Base-by-base conservation (phyloP, 495 filamentous ascomycete genomes). In the Aspergillus sclerotioniger region DNA sequence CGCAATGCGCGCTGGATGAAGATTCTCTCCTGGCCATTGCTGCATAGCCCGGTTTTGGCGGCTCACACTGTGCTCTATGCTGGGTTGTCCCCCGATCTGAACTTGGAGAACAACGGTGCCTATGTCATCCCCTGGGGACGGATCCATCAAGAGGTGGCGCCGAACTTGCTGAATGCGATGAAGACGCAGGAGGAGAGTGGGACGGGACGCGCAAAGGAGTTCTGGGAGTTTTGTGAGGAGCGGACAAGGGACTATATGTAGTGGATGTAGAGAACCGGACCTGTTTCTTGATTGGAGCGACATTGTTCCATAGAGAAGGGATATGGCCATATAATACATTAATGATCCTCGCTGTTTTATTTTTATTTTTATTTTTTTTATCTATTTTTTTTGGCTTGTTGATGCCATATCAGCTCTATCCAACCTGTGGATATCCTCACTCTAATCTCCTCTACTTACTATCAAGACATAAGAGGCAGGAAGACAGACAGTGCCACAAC, bases 1-100 rank as follows among this genome's bases (percentile, higher is more conserved):
- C 57, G 63, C n/a, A 53, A 69, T 13, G 53, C 54, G 43, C n/a
- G 50, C 2, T 60, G 41, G 13, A 28, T 62, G 25, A 57, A 60
- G 41, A 41, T 64, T 29, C 37, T 65, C n/a, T 55, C 65, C 17
- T 51, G 43, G 16, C 50, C 65, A n/a, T 17, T 78, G 19, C 59
- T 75, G 3, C 51, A 74, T 48, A 35, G 56, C 12, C 54, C 69
- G 13, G 60, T 58, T n/a, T 17, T 64, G 35, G 71, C 72, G 1
- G 77, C 74, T 1, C 71, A 78, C 51, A 81, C 76, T 0, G 59
- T 70, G 55, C 61, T 80, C 8, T 82, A 70, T 56, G 74, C 78
- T 3, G 76, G 75, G 1, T 43, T 80, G 8, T 70, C 70, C 1
- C 32, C 62, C 12, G 72, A 80, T 6, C 62, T 80, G 13, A 64